These are phyloP conservation scores for Piromyces finnis DNA, from an alignment of 192 early-diverging fungal species.

Conservation along the genomic window DNA sequence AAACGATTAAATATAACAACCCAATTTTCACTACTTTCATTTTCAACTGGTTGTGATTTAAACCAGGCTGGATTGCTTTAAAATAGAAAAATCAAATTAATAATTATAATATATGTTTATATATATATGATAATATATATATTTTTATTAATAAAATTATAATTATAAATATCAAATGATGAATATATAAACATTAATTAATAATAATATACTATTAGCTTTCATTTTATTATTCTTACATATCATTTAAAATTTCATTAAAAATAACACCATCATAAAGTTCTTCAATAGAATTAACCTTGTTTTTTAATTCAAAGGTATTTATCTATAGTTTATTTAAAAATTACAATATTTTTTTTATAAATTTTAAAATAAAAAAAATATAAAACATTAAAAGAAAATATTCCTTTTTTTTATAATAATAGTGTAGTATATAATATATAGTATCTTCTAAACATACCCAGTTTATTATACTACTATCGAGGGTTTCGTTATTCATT, in stretches of 20 bases:
- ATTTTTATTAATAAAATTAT: no score
- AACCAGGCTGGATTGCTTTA: constrained; percentile 80
- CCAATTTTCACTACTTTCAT: constrained; percentile 81
- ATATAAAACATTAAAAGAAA: no score
- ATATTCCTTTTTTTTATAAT: no score
- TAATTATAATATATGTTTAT: no score
- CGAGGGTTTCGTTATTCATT: neutral
- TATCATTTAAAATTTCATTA: constrained; percentile 62
- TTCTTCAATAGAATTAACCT: constrained; percentile 30
- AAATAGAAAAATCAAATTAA: no score
- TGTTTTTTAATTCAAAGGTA: constrained; percentile 35
- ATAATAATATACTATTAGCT: no score
- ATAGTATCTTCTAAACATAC: neutral
- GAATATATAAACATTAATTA: no score
- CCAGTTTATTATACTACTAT: neutral
- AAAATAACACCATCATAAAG: constrained; percentile 61
- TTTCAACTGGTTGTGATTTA: constrained; percentile 51
- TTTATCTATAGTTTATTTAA: constrained; percentile 22
- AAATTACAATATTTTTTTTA: no score
- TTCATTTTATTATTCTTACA: constrained; percentile 27
- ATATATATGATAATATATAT: no score
- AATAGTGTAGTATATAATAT: no score
- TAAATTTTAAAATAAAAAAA: no score
- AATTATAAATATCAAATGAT: no score
- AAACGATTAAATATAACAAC: constrained; percentile 83